Percentiles rank a stretch among this genome's conserved stretches.
Evolutionary conservation across 306 rosid genomes (phyloP).

Genomic region (Prunus mume): DNA sequence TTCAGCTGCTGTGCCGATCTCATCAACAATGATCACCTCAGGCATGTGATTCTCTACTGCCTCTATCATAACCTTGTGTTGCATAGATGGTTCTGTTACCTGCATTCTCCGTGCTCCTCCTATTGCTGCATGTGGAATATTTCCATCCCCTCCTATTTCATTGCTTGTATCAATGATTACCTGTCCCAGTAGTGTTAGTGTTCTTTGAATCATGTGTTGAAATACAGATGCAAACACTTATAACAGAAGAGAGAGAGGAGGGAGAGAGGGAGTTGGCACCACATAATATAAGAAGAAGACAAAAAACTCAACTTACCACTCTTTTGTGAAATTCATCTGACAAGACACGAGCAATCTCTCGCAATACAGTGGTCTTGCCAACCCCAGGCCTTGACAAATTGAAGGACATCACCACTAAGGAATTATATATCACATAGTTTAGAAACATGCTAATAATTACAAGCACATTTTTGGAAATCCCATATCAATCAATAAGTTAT

Average conservation of each 20-base stretch:
- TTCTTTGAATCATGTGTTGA: conserved; percentile 15
- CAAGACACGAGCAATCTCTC: conserved; percentile 65
- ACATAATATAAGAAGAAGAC: conserved; percentile 15
- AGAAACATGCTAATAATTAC: not conserved
- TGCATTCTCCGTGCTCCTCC: conserved; percentile 71
- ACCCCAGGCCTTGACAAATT: conserved; percentile 63
- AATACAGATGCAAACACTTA: conserved; percentile 9
- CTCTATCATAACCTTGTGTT: conserved; percentile 69
- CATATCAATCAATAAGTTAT: not conserved
- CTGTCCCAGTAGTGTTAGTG: conserved; percentile 32
- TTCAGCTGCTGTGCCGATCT: conserved; percentile 70
- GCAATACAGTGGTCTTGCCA: conserved; percentile 69
- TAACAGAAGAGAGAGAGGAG: not conserved
- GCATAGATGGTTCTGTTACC: conserved; percentile 66
- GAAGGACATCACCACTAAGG: conserved; percentile 16
- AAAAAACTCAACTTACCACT: conserved; percentile 46
- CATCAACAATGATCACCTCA: conserved; percentile 70
- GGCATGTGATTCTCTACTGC: conserved; percentile 83
- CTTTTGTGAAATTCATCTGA: conserved; percentile 65
- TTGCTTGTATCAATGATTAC: conserved; percentile 75
- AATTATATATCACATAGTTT: not conserved
- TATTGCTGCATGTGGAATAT: conserved; percentile 69
- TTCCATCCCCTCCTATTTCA: conserved; percentile 72
- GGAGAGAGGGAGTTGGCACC: not conserved
- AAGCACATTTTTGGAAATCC: not conserved